phyloP scores from a whole-genome alignment of 345 rosid genomes.

The Sonneratia alba region DNA sequence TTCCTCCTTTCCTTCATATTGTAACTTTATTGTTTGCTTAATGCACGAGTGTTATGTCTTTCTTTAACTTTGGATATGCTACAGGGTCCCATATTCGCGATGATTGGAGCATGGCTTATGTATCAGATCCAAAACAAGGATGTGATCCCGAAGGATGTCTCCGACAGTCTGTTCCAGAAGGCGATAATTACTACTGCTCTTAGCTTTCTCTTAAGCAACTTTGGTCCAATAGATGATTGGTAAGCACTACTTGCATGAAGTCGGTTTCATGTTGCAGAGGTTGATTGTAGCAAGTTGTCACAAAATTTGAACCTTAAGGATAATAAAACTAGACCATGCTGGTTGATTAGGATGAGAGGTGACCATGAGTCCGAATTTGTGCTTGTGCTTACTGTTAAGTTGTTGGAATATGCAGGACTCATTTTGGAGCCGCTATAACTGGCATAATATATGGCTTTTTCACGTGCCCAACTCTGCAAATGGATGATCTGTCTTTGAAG shows the following conservation, averaged over 20 bases:
- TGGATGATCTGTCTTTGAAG: constrained; percentile 42
- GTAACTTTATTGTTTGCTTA: too few relatives aligned
- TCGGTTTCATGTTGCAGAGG: neutral
- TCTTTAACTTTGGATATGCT: too few relatives aligned
- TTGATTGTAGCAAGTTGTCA: neutral
- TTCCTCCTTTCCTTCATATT: too few relatives aligned
- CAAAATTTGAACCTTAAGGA: neutral
- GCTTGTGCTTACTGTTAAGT: neutral
- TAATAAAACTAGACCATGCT: neutral
- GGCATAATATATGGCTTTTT: constrained; percentile 58
- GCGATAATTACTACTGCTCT: constrained; percentile 55
- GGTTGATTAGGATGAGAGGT: neutral
- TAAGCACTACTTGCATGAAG: constrained; percentile 12
- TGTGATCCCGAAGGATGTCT: constrained; percentile 30
- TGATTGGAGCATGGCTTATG: constrained; percentile 87
- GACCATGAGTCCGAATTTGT: neutral
- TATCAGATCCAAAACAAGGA: constrained; percentile 60
- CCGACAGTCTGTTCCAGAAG: constrained; percentile 58
- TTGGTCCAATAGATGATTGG: constrained; percentile 79
- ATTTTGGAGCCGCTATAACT: constrained; percentile 54
- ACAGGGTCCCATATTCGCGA: too few relatives aligned
- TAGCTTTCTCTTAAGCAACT: constrained; percentile 65
- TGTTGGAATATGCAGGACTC: constrained; percentile 42
- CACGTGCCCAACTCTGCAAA: constrained; percentile 50
- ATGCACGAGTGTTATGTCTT: too few relatives aligned